phyloP scores from a whole-genome alignment of 768 basidiomycete species.

The Holtermannia corniformis region DNA sequence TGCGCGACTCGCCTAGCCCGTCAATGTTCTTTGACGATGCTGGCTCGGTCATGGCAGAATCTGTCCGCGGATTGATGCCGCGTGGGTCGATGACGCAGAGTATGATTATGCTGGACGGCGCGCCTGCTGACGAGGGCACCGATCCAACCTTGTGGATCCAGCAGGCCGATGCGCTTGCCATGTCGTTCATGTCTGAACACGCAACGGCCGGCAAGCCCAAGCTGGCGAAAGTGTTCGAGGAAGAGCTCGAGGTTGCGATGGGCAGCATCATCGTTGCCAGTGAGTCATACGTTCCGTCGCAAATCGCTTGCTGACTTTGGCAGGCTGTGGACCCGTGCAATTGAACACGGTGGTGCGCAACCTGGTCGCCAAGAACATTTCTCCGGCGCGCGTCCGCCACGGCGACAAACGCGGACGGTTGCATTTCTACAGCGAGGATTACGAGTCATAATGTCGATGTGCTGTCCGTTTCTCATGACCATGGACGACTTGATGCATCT shows the following conservation, averaged over 20 bases:
- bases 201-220: slow-evolving; percentile 60
- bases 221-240: slow-evolving; percentile 53
- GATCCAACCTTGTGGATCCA: slow-evolving; percentile 45
- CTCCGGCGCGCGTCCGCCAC: slow-evolving; percentile 48
- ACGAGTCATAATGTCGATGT: slow-evolving; percentile 52
- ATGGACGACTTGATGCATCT: too few species aligned
- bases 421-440: slow-evolving; percentile 58
- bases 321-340: slow-evolving; percentile 65
- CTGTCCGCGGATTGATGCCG: slow-evolving; percentile 12
- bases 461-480: too few species aligned
- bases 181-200: slow-evolving; percentile 54
- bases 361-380: slow-evolving; percentile 54
- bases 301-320: neutral
- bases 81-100: slow-evolving; percentile 22
- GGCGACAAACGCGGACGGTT: slow-evolving; percentile 57
- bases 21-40: slow-evolving; percentile 26
- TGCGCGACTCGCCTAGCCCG: slow-evolving; percentile 20
- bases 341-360: slow-evolving; percentile 62
- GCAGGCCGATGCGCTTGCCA: slow-evolving; percentile 53
- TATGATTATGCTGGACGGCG: slow-evolving; percentile 34
- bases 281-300: slow-evolving; percentile 42
- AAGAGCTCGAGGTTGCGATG: slow-evolving; percentile 53
- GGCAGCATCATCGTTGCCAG: slow-evolving; percentile 61
- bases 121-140: slow-evolving; percentile 1
- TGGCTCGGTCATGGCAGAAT: slow-evolving; percentile 27